These are phyloP conservation scores for Fraxinus americana DNA, from an alignment of 257 asterid genomes.

Conservation along the genomic window DNA sequence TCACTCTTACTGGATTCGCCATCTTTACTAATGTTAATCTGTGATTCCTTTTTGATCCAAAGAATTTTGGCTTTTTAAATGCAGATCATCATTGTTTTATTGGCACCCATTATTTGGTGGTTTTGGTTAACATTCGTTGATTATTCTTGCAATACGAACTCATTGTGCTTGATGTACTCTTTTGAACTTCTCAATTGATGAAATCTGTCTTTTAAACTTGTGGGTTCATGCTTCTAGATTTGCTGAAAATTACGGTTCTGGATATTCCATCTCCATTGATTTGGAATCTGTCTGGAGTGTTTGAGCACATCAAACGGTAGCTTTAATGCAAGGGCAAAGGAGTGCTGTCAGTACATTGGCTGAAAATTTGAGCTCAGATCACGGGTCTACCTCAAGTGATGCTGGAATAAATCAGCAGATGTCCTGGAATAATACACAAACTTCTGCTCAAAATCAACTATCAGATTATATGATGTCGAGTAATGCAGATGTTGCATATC, in stretches of 20 bases:
- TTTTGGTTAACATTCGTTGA: not conserved
- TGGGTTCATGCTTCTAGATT: constrained; percentile 47
- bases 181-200: not conserved
- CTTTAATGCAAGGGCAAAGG: constrained; percentile 4
- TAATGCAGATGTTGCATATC: constrained; percentile 16
- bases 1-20: not conserved
- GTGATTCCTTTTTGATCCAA: not conserved
- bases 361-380: not conserved
- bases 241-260: constrained; percentile 30
- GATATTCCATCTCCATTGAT: constrained; percentile 20
- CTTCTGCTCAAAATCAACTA: constrained; percentile 28
- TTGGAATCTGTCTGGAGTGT: constrained; percentile 16
- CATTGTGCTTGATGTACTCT: constrained; percentile 2
- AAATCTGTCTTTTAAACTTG: constrained; percentile 1
- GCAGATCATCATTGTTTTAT: not conserved
- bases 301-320: constrained; percentile 28
- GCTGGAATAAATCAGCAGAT: constrained; percentile 62
- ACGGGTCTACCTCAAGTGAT: not conserved
- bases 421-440: constrained; percentile 57
- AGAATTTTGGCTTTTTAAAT: not conserved
- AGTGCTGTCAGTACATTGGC: not conserved
- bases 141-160: constrained; percentile 6
- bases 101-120: not conserved
- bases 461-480: constrained; percentile 36
- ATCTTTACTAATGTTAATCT: not conserved